These are phyloP conservation scores for Dendrobium huoshanense DNA, from an alignment of 106 monocot species.

Conservation along the genomic window DNA sequence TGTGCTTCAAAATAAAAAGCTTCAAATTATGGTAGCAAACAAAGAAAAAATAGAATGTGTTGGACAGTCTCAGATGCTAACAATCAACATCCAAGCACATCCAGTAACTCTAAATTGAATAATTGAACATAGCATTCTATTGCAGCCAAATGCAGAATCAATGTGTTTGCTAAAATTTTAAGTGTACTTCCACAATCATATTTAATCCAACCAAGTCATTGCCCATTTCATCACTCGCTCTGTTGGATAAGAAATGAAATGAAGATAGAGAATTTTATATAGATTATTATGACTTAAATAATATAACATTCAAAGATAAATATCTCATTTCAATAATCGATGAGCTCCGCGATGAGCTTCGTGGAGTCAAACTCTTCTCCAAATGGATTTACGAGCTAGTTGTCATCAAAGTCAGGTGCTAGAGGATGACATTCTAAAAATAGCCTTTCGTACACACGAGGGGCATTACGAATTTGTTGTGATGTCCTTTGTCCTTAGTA, in stretches of 20 bases:
- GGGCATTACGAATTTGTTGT: too few species aligned
- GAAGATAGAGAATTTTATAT: not conserved
- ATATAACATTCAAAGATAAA: conserved; percentile 6
- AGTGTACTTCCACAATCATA: not conserved
- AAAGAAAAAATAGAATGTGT: not conserved
- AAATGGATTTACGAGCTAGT: too few species aligned
- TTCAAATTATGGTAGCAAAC: not conserved
- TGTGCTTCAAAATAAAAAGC: not conserved
- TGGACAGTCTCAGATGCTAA: not conserved
- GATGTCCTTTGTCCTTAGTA: not conserved
- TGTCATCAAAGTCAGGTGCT: too few species aligned
- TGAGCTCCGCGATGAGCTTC: not conserved
- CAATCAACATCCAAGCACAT: not conserved
- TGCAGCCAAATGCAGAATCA: too few species aligned
- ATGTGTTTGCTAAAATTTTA: not conserved
- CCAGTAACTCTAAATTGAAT: too few species aligned
- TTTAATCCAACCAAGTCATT: not conserved
- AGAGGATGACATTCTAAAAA: too few species aligned
- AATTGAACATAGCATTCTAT: too few species aligned
- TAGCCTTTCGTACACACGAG: too few species aligned
- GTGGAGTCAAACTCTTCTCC: not conserved
- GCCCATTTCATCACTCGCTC: not conserved
- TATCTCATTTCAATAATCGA: conserved; percentile 1
- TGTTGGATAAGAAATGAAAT: not conserved
- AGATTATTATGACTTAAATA: not conserved